A percentile compares a stretch with the other conserved stretches of the same genome.
phyloP scores from a whole-genome alignment of 805 yeast species.

The Wickerhamiella nectarea region DNA sequence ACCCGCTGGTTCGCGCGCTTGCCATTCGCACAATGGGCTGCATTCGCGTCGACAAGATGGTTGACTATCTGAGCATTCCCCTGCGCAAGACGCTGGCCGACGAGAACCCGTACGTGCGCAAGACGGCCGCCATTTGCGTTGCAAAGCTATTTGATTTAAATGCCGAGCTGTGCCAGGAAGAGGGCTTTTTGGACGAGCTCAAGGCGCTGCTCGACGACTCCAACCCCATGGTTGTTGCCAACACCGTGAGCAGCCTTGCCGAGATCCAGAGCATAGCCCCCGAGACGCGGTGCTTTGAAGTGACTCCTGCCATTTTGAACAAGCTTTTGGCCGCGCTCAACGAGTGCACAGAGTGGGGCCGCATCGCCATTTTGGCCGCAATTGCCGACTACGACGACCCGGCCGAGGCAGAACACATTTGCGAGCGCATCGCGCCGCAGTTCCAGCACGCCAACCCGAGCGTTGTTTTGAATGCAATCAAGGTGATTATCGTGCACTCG shows the following conservation, averaged over 20 bases:
- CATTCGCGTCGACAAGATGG: slow-evolving; percentile 87
- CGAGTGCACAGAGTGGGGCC: slow-evolving; percentile 99
- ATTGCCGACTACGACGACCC: slow-evolving; percentile 57
- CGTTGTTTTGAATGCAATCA: slow-evolving; percentile 75
- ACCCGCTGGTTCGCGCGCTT: slow-evolving; percentile 87
- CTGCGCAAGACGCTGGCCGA: slow-evolving; percentile 71
- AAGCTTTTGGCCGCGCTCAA: slow-evolving; percentile 72
- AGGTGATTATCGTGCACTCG: slow-evolving; percentile 58
- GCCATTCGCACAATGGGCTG: slow-evolving; percentile 99
- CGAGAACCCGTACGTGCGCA: slow-evolving; percentile 93
- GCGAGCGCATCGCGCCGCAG: slow-evolving; percentile 86
- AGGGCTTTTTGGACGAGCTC: slow-evolving; percentile 66
- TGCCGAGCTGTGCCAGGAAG: slow-evolving; percentile 66
- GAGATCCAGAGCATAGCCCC: slow-evolving; percentile 67
- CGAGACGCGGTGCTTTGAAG: slow-evolving; percentile 34
- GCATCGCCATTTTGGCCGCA: slow-evolving; percentile 76
- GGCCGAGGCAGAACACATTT: slow-evolving; percentile 66
- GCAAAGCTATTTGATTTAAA: slow-evolving; percentile 86
- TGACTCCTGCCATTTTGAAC: slow-evolving; percentile 29
- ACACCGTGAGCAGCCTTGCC: slow-evolving; percentile 71
- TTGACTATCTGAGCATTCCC: slow-evolving; percentile 88
- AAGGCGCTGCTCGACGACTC: slow-evolving; percentile 61
- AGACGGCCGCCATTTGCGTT: slow-evolving; percentile 94
- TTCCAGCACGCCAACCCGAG: slow-evolving; percentile 95
- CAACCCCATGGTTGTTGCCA: slow-evolving; percentile 96